Base-by-base conservation (phyloP, 2,329 filamentous ascomycete species). In the Penicillium psychrosexuale region DNA sequence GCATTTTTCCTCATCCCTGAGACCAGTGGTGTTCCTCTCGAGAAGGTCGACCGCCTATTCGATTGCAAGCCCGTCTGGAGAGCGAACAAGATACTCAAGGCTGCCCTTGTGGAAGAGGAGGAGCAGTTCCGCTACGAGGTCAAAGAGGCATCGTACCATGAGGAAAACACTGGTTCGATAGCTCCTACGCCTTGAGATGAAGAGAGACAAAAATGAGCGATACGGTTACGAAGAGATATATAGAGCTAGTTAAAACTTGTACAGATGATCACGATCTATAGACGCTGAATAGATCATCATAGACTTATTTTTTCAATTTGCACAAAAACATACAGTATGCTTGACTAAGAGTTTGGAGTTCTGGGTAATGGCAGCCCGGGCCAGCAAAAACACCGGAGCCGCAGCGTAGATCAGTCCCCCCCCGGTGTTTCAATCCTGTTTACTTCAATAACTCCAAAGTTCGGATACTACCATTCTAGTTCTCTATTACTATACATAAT, bases 21-120 rank as follows among this genome's bases (percentile, higher is more conserved):
- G 75, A 88, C 85, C 3, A 88, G 87, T 74, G 77, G 80, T 39
- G 76, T 88, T 12, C 84, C 84, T 0, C 76, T 88, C 3, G 86
- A 89, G 70, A 78, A 77, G 30, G 86, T 88, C 78, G 85, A 88
- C 66, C 75, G 78, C 6, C 73, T 89, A 2, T 88, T 88, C 64
- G 74, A 68, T 57, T 63, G 66, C 47, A 71, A 71, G 49, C 69
- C 72, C 4, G 60, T 74, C 24, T 70, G 74, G 66, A 61, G 56
- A 28, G 73, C 72, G 13, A 72, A 75, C 56, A 55, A 60, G 53
- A 65, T 58, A 17, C 64, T 75, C 24, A 68, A 75, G 57, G 64
- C 56, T 8, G 63, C 72, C 37, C 60, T 75, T 12, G 64, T 66
- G 46, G 60, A 65, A 40, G 71, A 75, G 40, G 72, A 75, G 40